Conservation (phyloP, 306 rosid species). For the Glycine soja region DNA sequence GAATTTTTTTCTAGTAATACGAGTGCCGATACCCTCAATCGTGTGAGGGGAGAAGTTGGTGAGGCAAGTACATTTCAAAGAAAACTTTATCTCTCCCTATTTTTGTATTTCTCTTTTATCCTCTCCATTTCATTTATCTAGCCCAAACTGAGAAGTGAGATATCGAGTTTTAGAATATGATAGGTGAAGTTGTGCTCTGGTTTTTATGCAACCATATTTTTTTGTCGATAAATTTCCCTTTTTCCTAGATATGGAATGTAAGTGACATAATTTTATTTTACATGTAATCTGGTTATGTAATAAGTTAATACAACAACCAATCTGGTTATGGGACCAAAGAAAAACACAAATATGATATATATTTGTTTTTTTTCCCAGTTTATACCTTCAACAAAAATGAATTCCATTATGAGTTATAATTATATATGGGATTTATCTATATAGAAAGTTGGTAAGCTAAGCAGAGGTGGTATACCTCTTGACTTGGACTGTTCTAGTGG, state of each 20-base stretch:
- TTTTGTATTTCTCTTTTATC: slow-evolving; percentile 36
- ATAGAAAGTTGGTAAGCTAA: slow-evolving; percentile 31
- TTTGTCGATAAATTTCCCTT: slow-evolving; percentile 29
- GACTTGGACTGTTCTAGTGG: slow-evolving; percentile 17
- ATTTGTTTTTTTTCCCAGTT: background rate
- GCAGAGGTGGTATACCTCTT: slow-evolving; percentile 24
- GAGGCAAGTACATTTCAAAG: slow-evolving; percentile 77
- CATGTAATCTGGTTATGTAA: slow-evolving; percentile 8
- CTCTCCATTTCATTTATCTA: slow-evolving; percentile 30
- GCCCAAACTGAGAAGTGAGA: slow-evolving; percentile 27
- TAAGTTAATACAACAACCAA: background rate
- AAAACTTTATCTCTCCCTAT: slow-evolving; percentile 7
- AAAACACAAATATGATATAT: background rate
- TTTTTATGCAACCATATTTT: slow-evolving; percentile 28
- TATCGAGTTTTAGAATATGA: slow-evolving; percentile 25
- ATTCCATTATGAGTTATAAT: slow-evolving; percentile 1
- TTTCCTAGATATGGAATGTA: slow-evolving; percentile 9
- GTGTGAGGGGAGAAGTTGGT: slow-evolving; percentile 91
- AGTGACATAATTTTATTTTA: slow-evolving; percentile 18
- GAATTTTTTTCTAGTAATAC: slow-evolving; percentile 91
- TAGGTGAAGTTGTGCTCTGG: slow-evolving; percentile 25
- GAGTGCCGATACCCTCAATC: slow-evolving; percentile 84
- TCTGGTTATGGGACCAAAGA: slow-evolving; percentile 21
- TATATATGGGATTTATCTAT: slow-evolving; percentile 19
- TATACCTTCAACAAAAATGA: slow-evolving; percentile 11